Conservation (phyloP, 2,329 filamentous ascomycete genomes). For the Esteya vermicola region DNA sequence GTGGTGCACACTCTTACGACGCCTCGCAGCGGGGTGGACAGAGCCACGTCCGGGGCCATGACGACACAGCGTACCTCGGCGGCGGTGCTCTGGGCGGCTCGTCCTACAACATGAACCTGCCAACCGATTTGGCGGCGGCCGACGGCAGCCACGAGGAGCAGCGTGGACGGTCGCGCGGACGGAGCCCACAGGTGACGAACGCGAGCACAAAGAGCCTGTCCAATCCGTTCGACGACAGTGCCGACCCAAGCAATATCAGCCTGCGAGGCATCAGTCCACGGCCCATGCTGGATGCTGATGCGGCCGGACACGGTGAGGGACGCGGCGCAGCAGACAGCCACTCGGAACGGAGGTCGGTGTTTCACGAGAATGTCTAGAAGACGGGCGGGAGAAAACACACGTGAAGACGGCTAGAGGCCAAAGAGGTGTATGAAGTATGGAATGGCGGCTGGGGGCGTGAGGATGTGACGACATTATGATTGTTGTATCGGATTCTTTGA, state of each 20-base stretch:
- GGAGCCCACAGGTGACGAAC: slow-evolving; percentile 17
- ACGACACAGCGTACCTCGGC: slow-evolving; percentile 8
- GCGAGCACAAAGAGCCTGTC: slow-evolving; percentile 19
- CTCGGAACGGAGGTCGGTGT: slow-evolving; percentile 55
- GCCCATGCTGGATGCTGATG: slow-evolving; percentile 40
- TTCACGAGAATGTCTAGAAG: slow-evolving; percentile 50
- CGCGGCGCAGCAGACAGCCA: slow-evolving; percentile 36
- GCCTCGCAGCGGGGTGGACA: too few relatives aligned
- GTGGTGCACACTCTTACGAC: too few relatives aligned
- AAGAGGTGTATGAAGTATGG: too few relatives aligned
- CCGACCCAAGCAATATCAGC: slow-evolving; percentile 43
- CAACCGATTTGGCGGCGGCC: slow-evolving; percentile 16
- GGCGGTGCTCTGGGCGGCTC: slow-evolving; percentile 14
- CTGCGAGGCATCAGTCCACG: slow-evolving; percentile 62
- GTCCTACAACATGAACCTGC: slow-evolving; percentile 35
- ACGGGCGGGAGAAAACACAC: not conserved
- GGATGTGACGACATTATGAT: not conserved
- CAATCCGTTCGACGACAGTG: slow-evolving; percentile 56
- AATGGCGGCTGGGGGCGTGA: not conserved
- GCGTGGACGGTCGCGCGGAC: slow-evolving; percentile 29
- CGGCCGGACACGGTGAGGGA: slow-evolving; percentile 19
- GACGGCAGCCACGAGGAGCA: slow-evolving; percentile 16
- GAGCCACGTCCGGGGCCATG: slow-evolving; percentile 19
- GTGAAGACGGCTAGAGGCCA: too few relatives aligned
- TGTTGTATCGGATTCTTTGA: not conserved